Base-by-base conservation (phyloP, 768 basidiomycete genomes). In the Hygrophoropsis aurantiaca region DNA sequence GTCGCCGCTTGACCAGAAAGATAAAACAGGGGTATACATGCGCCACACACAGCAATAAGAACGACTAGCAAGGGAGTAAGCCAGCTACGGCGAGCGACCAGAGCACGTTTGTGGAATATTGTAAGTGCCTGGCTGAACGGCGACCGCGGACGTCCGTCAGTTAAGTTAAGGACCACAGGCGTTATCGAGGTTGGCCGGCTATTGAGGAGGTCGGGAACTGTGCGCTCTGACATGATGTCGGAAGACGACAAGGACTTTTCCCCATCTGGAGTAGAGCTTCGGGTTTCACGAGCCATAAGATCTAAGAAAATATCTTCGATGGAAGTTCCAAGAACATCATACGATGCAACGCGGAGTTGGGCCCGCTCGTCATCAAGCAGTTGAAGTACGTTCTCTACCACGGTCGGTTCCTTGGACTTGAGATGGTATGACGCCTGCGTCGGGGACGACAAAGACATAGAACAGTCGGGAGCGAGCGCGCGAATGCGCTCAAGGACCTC, bases 241-340 rank as follows among this genome's bases (percentile, higher is more conserved):
- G 42, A 25, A 19, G 51, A 58, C 16, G 46, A 39, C 26, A 55
- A 49, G 15, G 53, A 58, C 35, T 58, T 54, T 11, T 59, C 51
- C 3, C 50, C 52, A 21, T 75, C 67, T 13, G 26, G 37, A 2
- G 39, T 56, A 19, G 34, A 46, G 1, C 11, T 21, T 27, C n/a
- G 47, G 23, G 15, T 37, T 43, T 62, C 58, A 3, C 74, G 68
- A 39, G 64, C 64, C 85, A 90, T 88, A 15, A 92, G 65, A 33
- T 77, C 74, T 16, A 92, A 73, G 69, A 92, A 91, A 37, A 92
- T 85, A 47, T 90, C 86, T 61, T 92, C 89, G 33, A 92, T 84
- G 7, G 86, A 80, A 1, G 87, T 84, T 9, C 85, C 83, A 18
- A 85, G 65, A 19, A 89, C 73, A 46, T 89, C 84, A 56, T 84